Conservation (phyloP, 2,329 filamentous ascomycete genomes). For the Metarhizium rileyi region DNA sequence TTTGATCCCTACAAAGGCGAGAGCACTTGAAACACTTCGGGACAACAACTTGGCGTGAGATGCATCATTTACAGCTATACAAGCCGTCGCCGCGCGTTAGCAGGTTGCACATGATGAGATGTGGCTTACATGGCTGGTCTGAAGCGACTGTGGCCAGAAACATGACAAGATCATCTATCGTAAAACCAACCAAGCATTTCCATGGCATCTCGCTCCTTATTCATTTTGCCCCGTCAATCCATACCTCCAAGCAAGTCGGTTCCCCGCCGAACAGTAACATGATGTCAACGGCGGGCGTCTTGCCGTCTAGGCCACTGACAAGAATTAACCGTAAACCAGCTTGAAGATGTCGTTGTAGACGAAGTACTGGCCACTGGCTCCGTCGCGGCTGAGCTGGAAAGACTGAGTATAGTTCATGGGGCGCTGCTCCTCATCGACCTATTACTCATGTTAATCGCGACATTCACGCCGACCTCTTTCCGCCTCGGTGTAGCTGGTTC, state of each 20-base stretch:
- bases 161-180: neutral
- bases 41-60: neutral
- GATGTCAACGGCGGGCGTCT: neutral
- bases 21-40: neutral
- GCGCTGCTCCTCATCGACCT: conserved; percentile 79
- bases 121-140: conserved; percentile 4
- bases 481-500: conserved; percentile 4
- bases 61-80: neutral
- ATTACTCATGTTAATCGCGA: neutral
- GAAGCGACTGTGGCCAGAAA: conserved; percentile 5
- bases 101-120: conserved; percentile 7
- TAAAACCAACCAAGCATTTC: conserved; percentile 5
- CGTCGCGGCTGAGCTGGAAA: conserved; percentile 73
- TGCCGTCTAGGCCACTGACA: neutral
- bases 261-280: neutral
- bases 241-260: neutral
- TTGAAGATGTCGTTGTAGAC: conserved; percentile 95
- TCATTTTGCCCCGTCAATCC: conserved; percentile 1
- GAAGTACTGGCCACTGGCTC: conserved; percentile 57
- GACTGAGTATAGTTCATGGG: conserved; percentile 87
- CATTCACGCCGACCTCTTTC: conserved; percentile 2
- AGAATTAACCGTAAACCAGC: conserved; percentile 57
- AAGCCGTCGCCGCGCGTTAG: neutral
- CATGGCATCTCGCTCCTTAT: neutral
- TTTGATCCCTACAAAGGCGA: neutral